These are phyloP conservation scores for Mycena venus DNA, from an alignment of 768 basidiomycete species.

Conservation along the genomic window DNA sequence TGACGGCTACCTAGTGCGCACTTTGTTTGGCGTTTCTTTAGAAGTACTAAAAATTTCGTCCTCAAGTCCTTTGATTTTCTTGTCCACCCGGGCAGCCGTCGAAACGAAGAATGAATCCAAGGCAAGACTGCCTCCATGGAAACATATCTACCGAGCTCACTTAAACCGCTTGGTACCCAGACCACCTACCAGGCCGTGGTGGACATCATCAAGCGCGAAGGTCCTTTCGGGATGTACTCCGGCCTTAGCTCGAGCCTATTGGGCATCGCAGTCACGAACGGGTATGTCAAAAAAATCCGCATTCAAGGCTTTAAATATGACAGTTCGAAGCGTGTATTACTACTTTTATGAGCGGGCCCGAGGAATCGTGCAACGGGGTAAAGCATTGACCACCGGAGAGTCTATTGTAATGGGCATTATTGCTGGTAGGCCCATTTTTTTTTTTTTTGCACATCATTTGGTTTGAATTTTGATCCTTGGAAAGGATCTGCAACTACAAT, in stretches of 20 bases:
- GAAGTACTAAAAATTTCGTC: slow-evolving; percentile 19
- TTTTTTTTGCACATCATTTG: not conserved
- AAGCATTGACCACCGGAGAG: slow-evolving; percentile 86
- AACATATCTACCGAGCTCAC: slow-evolving; percentile 1
- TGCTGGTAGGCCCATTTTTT: slow-evolving; percentile 68
- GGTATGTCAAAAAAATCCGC: slow-evolving; percentile 57
- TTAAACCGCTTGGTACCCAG: slow-evolving; percentile 48
- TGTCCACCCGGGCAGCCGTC: slow-evolving; percentile 95
- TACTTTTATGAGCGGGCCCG: slow-evolving; percentile 88
- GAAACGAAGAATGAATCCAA: slow-evolving; percentile 85
- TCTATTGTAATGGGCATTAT: slow-evolving; percentile 91
- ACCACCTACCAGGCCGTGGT: slow-evolving; percentile 74
- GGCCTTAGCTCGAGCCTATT: slow-evolving; percentile 88
- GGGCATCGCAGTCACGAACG: slow-evolving; percentile 95
- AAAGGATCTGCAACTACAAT: slow-evolving; percentile 90
- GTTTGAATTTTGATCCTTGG: slow-evolving; percentile 17
- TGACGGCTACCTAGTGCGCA: slow-evolving; percentile 86
- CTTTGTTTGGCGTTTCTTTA: slow-evolving; percentile 2
- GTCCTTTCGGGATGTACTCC: slow-evolving; percentile 86
- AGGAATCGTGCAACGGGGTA: slow-evolving; percentile 68
- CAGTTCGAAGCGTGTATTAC: slow-evolving; percentile 82
- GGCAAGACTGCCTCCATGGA: slow-evolving; percentile 54
- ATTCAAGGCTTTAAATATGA: not conserved
- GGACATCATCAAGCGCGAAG: slow-evolving; percentile 88
- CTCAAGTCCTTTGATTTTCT: slow-evolving; percentile 86